Base-by-base conservation (phyloP, 345 rosid species). In the Eucalyptus leucophloia region DNA sequence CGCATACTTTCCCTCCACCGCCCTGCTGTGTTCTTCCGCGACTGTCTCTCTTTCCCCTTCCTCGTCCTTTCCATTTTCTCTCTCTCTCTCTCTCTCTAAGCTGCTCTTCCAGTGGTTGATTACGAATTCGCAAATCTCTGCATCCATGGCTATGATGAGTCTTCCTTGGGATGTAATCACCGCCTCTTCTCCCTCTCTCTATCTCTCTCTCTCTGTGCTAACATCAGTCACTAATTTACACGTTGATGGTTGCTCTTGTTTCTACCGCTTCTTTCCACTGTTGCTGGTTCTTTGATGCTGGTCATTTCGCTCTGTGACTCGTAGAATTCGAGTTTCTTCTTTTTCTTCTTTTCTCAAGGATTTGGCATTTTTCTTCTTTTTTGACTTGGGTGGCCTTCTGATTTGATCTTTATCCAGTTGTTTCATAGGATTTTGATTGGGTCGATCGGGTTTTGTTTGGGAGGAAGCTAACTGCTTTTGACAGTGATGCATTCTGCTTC, bases 401-500 rank as follows among this genome's bases (percentile, higher is more conserved):
- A 89, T 92, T 90, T 87, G 90, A 88, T 15, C 82, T 89, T 87
- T 53, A 53, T 53, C 58, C 91, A 45, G 21, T 87, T 91, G 45
- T 86, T 87, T 86, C 60, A 56, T 92, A 90, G 44, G 92, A 91
- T 92, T 92, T 89, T 89, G 87, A 89, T n/a, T n/a, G n/a, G n/a
- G n/a, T n/a, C n/a, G n/a, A n/a, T 47, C 85, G 82, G 62, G 89
- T 86, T 44, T 90, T 32, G 86, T 80, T 77, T 89, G 90, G 87
- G 88, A 37, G 2, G 47, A 77, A 77, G 83, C 3, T 21, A 77
- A 11, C 47, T 77, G 83, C 47, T 77, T 40, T 77, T 6, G 47
- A 77, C 16, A 9, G 15, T 77, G 28, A 77, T 37, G 62, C 62
- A 24, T 23, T 24, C 69, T 62, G 69, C 69, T 62, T 62, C 69